These are phyloP conservation scores for Colletotrichum abscissum DNA, from an alignment of 2,329 filamentous ascomycete species.

Conservation along the genomic window DNA sequence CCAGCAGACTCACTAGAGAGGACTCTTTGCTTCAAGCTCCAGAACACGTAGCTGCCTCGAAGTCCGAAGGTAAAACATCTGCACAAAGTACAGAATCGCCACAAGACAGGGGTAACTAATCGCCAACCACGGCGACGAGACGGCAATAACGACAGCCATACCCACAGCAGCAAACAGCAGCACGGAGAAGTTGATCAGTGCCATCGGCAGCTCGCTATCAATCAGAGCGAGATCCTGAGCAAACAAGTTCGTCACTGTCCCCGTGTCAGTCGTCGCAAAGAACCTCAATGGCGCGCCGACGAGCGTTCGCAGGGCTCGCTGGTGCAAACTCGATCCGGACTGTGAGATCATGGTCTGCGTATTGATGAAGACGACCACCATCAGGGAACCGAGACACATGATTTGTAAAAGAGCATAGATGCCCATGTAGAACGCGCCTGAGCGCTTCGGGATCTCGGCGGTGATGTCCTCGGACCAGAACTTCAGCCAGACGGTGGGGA, in stretches of 20 bases:
- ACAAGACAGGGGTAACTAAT: slow-evolving; percentile 62
- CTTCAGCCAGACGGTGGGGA: slow-evolving; percentile 53
- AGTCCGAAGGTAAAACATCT: slow-evolving; percentile 69
- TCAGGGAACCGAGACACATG: slow-evolving; percentile 37
- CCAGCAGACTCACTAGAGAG: slow-evolving; percentile 58
- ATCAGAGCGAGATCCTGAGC: slow-evolving; percentile 57
- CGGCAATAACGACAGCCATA: slow-evolving; percentile 59
- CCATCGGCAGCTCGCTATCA: slow-evolving; percentile 50
- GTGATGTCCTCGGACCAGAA: slow-evolving; percentile 51
- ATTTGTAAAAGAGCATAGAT: slow-evolving; percentile 43
- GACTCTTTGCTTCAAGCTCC: slow-evolving; percentile 71
- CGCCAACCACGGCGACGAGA: slow-evolving; percentile 55
- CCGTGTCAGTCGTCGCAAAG: slow-evolving; percentile 54
- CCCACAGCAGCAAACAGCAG: slow-evolving; percentile 47
- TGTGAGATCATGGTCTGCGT: slow-evolving; percentile 40
- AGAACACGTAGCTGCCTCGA: slow-evolving; percentile 70
- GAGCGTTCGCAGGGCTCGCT: slow-evolving; percentile 45
- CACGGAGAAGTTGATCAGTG: slow-evolving; percentile 45
- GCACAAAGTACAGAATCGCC: slow-evolving; percentile 59
- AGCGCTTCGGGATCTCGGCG: slow-evolving; percentile 9
- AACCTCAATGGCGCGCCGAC: slow-evolving; percentile 53
- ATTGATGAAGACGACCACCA: slow-evolving; percentile 38
- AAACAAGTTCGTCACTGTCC: slow-evolving; percentile 56
- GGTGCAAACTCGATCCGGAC: slow-evolving; percentile 47
- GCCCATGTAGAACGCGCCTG: slow-evolving; percentile 44